Evolutionary conservation across 2,329 filamentous ascomycete species (phyloP).

Genomic region (Lithohypha guttulata): DNA sequence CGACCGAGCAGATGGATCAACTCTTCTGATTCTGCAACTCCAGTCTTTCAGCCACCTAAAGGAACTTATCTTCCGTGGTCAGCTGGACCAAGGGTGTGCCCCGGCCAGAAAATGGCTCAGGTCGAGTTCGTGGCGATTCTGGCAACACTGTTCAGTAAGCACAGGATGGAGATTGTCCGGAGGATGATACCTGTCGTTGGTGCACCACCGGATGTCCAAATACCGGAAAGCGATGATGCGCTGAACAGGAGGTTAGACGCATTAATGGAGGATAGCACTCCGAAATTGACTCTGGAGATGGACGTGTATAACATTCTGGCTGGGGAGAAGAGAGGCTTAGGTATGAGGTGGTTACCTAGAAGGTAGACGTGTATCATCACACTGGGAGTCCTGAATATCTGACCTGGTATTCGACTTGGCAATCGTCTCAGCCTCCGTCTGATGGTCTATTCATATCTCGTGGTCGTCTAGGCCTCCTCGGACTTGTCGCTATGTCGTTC

Average conservation of each 20-base stretch:
- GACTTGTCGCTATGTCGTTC: conserved; percentile 20
- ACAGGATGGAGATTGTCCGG: conserved; percentile 20
- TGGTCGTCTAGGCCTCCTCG: conserved; percentile 12
- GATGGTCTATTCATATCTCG: too few species aligned
- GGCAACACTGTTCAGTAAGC: conserved; percentile 28
- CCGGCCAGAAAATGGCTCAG: conserved; percentile 45
- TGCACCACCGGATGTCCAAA: neutral
- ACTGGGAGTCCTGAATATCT: neutral
- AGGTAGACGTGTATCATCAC: too few species aligned
- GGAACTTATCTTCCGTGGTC: conserved; percentile 41
- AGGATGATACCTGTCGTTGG: conserved; percentile 11
- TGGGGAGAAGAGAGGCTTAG: conserved; percentile 15
- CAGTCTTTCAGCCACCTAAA: conserved; percentile 26
- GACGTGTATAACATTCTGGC: conserved; percentile 9
- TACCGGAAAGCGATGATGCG: conserved; percentile 20
- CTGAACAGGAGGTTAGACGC: conserved; percentile 19
- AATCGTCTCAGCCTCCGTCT: neutral
- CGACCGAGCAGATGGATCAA: conserved; percentile 33
- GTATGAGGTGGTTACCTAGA: conserved; percentile 14
- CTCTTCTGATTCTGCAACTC: neutral
- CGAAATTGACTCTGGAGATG: conserved; percentile 26
- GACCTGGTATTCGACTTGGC: neutral
- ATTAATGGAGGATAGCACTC: conserved; percentile 22
- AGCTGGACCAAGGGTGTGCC: conserved; percentile 39
- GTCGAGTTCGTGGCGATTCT: conserved; percentile 44